Base-by-base conservation (phyloP, 345 rosid genomes). In the Citrus maxima region DNA sequence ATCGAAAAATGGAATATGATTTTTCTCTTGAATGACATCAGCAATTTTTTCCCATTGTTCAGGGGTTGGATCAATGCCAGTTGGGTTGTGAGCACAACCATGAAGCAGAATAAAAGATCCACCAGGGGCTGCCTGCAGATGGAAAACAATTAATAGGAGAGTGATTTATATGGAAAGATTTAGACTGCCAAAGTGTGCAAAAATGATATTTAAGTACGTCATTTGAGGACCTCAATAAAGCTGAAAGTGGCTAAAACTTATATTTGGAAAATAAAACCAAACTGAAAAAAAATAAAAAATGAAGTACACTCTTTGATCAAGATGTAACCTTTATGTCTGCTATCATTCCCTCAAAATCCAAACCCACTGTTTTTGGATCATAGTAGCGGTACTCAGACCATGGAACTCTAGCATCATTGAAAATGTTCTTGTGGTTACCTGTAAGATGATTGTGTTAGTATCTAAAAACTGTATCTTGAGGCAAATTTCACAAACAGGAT, bases 11-110 rank as follows among this genome's bases (percentile, higher is more conserved):
- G 97, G 97, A 82, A 94, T 88, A 60, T 94, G 98, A 85, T 91
- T 96, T 87, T 91, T 96, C 87, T 91, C 95, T 85, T 91, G 94
- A 88, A 96, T 93, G 73, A 88, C 89, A 86, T 94, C 93, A 32
- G 97, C 97, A 86, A 94, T 93, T 79, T 86, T 85, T 68, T 88
- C 92, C 98, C 99, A 96, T 70, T 96, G 99, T 60, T 90, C 95
- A 70, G 88, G 95, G 38, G 97, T 96, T 82, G 95, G 98, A 87
- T 96, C 98, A 72, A 96, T 96, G 34, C 99, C 99, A 8, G 98
- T 96, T 79, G 99, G 98, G 87, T 96, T 96, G 89, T 94, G 99
- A 74, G 99, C 99, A 90, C 99, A 96, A 63, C 99, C 99, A 78
- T 96, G 99, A 67, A 96, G 99, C 89, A 94, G 81, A 60, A 96